Evolutionary conservation across 768 basidiomycete genomes (phyloP).

Genomic region (Mycena maculata): DNA sequence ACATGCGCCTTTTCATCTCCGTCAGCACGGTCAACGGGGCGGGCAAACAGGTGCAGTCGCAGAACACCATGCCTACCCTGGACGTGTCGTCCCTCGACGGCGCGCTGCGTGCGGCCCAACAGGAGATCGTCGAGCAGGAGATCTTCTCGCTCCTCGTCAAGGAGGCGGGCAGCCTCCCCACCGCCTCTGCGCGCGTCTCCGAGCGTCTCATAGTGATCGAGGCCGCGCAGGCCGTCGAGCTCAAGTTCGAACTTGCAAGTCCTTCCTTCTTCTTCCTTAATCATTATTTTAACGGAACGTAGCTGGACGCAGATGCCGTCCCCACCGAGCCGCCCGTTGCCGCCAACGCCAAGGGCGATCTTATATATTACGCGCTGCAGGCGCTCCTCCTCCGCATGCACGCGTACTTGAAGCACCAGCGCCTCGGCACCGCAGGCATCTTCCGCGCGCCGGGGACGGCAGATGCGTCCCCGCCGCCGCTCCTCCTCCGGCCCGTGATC

Average conservation of each 20-base stretch:
- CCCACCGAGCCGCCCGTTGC: slow-evolving; percentile 33
- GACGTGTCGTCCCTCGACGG: slow-evolving; percentile 58
- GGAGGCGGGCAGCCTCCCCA: slow-evolving; percentile 82
- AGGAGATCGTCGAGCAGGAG: slow-evolving; percentile 83
- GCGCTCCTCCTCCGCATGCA: slow-evolving; percentile 75
- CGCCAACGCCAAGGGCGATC: slow-evolving; percentile 62
- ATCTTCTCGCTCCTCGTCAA: slow-evolving; percentile 79
- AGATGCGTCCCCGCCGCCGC: slow-evolving; percentile 44
- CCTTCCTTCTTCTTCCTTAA: slow-evolving; percentile 10
- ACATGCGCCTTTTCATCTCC: slow-evolving; percentile 71
- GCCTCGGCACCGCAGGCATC: slow-evolving; percentile 46
- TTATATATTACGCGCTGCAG: slow-evolving; percentile 74
- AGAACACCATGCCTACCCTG: slow-evolving; percentile 49
- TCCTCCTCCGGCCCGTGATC: slow-evolving; percentile 78
- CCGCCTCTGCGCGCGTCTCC: slow-evolving; percentile 80
- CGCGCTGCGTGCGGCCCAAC: slow-evolving; percentile 68
- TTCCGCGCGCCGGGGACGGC: slow-evolving; percentile 30
- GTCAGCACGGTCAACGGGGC: slow-evolving; percentile 50
- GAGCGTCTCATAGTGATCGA: slow-evolving; percentile 83
- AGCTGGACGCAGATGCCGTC: slow-evolving; percentile 50
- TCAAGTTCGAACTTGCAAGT: slow-evolving; percentile 80
- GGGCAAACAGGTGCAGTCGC: slow-evolving; percentile 48
- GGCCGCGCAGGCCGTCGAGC: slow-evolving; percentile 75
- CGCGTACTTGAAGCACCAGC: slow-evolving; percentile 55
- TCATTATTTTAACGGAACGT: not conserved